Base-by-base conservation (phyloP, 768 basidiomycete genomes). In the Imleria badia region DNA sequence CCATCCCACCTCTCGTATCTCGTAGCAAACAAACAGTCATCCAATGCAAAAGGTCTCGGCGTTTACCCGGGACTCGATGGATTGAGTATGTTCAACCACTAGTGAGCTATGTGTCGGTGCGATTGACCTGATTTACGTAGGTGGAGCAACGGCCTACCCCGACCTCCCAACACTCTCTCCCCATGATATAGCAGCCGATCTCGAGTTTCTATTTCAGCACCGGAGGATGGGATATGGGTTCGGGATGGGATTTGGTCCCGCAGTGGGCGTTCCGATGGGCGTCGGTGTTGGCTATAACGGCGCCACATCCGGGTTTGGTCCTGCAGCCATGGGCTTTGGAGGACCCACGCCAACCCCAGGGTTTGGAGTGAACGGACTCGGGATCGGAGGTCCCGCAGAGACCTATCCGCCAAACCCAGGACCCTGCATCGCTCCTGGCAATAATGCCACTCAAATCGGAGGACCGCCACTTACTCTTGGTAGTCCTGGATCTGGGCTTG, bases 201-300 rank as follows among this genome's bases (percentile, higher is more conserved):
- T 85, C 29, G 82, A 84, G 3, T 80, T 75, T 57, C 73, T 86
- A 22, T 74, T 76, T 54, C 79, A 79, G 48, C 73, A 81, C 42
- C 63, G 68, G 52, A 60, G 62, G 29, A 59, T 69, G 51, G 66
- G 60, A 30, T 68, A 38, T 35, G 60, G 62, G 2, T 66, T 66
- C 14, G 62, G 67, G 17, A 60, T 68, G 48, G 63, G 62, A 34
- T 69, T 62, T 34, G 65, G 60, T 31, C 60, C 62, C 31, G 44
- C 65, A 11, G 56, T 62, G 15, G 61, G 64, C 20, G 57, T 61
- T 52, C 53, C 66, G 19, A 54, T 62, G 9, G 65, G 57, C 2
- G 52, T 61, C 48, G 51, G 55, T 20, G 36, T 59, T 20, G 55
- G 60, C 48, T 65, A 60, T 48, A 64, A 51, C 22, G 19, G 41